Evolutionary conservation across 2,329 filamentous ascomycete genomes (phyloP).

Genomic region (Sporothrix inflata): DNA sequence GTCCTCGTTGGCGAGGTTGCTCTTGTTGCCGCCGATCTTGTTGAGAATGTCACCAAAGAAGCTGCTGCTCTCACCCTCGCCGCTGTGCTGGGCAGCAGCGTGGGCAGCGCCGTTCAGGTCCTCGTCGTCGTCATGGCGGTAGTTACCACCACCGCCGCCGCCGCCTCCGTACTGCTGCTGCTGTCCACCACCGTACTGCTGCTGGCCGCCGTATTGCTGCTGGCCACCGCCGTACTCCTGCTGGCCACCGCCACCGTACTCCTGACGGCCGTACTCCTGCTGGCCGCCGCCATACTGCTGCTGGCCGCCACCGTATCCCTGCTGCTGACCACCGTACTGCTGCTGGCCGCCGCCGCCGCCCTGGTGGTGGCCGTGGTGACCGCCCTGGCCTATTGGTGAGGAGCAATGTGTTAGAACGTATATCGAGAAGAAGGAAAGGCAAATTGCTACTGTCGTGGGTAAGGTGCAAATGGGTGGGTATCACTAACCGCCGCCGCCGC

Average conservation of each 20-base stretch:
- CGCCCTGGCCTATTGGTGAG: constrained; percentile 27
- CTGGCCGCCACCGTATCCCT: background rate
- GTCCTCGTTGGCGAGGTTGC: constrained; percentile 50
- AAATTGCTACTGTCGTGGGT: background rate
- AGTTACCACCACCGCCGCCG: constrained; percentile 44
- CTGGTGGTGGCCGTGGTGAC: background rate
- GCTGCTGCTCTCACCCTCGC: constrained; percentile 47
- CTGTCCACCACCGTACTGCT: background rate
- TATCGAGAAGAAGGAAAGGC: background rate
- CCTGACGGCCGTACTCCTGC: constrained; percentile 35
- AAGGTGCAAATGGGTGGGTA: background rate
- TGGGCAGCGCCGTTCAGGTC: constrained; percentile 54
- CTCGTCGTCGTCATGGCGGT: constrained; percentile 49
- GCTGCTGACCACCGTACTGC: constrained; percentile 35
- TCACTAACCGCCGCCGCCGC: constrained; percentile 25
- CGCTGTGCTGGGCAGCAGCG: constrained; percentile 49
- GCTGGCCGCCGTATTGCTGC: background rate
- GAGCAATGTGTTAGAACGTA: background rate
- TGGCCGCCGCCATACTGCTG: constrained; percentile 34
- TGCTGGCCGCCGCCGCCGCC: too few relatives aligned
- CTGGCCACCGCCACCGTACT: constrained; percentile 33
- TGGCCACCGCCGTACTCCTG: constrained; percentile 30
- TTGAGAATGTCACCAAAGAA: constrained; percentile 56
- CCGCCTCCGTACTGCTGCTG: constrained; percentile 33
- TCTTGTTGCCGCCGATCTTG: constrained; percentile 54